Base-by-base conservation (phyloP, 2,329 filamentous ascomycete genomes). In the Stenocarpella maydis region DNA sequence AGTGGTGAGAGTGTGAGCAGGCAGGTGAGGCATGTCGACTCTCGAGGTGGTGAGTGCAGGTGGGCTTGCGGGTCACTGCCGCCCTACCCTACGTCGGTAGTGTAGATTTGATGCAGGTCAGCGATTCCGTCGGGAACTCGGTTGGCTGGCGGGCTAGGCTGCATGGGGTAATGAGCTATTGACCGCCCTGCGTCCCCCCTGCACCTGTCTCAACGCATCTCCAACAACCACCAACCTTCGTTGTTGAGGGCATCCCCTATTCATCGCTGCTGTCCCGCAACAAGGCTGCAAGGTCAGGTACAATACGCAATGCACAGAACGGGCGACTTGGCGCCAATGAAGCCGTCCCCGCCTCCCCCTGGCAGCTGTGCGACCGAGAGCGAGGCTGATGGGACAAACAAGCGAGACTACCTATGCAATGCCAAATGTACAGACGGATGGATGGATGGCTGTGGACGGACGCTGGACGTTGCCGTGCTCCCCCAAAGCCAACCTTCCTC, bases 141-240 rank as follows among this genome's bases (percentile, higher is more conserved):
- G 43, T 53, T 65, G 53, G 53, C 39, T 47, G 21, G 24, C n/a
- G 12, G 17, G n/a, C 69, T 71, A 71, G 41, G 50, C 69, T 58
- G 45, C n/a, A 71, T 49, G 39, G 26, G 47, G 69, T n/a, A 63
- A 71, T 21, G 26, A 67, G 69, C 61, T 69, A 54, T 60, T 71
- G 69, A 69, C 69, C 69, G 66, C 69, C 60, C 34, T 63, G 41
- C 28, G 7, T 28, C 58, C 58, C 41, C 26, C 4, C 31, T 9
- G 31, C 31, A 4, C 58, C 58, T 49, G 58, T 49, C 58, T 63
- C 58, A 63, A 63, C 43, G 10, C n/a, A 37, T 47, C 52, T 67
- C 45, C 54, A 68, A 52, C 47, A n/a, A n/a, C n/a, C n/a, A n/a
- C n/a, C n/a, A n/a, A n/a, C n/a, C n/a, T n/a, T n/a, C n/a, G 53